phyloP scores from a whole-genome alignment of 116 monocot genomes.

The Papilionanthe hybrid region DNA sequence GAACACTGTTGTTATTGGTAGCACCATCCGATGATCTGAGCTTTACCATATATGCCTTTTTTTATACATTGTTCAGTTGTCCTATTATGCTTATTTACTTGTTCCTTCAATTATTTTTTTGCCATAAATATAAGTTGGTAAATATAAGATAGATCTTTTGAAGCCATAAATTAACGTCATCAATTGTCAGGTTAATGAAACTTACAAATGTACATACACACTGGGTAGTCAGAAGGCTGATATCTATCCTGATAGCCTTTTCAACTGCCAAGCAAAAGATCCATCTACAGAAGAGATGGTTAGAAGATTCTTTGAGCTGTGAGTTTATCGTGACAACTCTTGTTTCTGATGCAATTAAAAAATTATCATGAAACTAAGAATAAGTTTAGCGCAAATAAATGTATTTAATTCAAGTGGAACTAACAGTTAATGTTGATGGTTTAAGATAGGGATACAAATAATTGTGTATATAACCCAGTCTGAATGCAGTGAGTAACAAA shows the following conservation, averaged over 20 bases:
- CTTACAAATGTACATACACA: constrained; percentile 71
- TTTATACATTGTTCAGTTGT: background rate
- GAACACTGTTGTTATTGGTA: background rate
- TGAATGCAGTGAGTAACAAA: background rate
- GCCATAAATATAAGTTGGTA: background rate
- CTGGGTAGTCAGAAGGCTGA: constrained; percentile 65
- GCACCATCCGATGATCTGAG: constrained; percentile 4
- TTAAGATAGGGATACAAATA: background rate
- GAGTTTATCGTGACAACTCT: constrained; percentile 14
- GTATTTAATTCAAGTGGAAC: background rate
- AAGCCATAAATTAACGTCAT: background rate
- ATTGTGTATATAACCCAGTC: background rate
- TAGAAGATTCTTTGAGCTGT: constrained; percentile 64
- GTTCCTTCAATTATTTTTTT: background rate
- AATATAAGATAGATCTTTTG: background rate
- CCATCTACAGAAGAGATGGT: constrained; percentile 54
- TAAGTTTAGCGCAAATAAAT: background rate
- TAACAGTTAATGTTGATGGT: background rate
- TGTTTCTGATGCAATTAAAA: background rate
- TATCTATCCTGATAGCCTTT: constrained; percentile 59
- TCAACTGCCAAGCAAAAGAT: constrained; percentile 63
- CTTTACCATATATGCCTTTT: background rate
- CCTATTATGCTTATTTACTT: background rate
- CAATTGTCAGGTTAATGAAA: constrained; percentile 66
- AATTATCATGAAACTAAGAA: background rate